Evolutionary conservation across 176 grass and related monocot species (phyloP).

Genomic region (Zoysia japonica): DNA sequence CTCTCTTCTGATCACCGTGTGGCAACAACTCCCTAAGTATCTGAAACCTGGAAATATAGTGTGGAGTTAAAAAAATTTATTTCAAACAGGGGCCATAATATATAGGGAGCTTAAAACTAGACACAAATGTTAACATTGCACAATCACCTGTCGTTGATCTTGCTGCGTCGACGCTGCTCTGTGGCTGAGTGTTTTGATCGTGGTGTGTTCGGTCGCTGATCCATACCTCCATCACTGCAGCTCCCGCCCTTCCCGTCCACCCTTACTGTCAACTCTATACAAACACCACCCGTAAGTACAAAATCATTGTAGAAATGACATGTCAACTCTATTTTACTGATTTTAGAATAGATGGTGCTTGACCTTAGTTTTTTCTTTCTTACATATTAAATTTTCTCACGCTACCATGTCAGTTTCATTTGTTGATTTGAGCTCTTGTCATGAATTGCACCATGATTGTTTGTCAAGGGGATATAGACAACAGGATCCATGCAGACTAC

Average conservation of each 20-base stretch:
- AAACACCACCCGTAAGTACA: conserved; percentile 29
- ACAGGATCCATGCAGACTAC: conserved; percentile 2
- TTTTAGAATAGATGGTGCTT: background rate
- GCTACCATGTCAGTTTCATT: conserved; percentile 9
- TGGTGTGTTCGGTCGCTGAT: conserved; percentile 79
- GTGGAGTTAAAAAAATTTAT: conserved; percentile 16
- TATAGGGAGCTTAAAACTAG: background rate
- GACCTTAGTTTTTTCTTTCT: background rate
- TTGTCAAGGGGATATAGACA: background rate
- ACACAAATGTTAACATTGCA: conserved; percentile 19
- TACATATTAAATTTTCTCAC: background rate
- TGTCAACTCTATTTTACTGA: background rate
- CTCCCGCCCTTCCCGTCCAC: conserved; percentile 69
- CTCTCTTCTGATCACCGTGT: conserved; percentile 97
- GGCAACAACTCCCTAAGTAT: conserved; percentile 96
- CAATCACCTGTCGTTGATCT: conserved; percentile 93
- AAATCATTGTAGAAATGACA: background rate
- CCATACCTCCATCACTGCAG: conserved; percentile 65
- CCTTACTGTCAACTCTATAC: conserved; percentile 48
- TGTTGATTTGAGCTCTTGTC: background rate
- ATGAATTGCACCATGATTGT: conserved; percentile 14
- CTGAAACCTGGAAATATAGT: conserved; percentile 81
- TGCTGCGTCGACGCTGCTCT: conserved; percentile 92
- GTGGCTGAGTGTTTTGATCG: conserved; percentile 95
- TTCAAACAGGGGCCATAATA: background rate